A percentile compares a stretch with the other conserved stretches of the same genome.
Conservation (phyloP, 2,329 filamentous ascomycete species). For the Ophiostoma quercus region DNA sequence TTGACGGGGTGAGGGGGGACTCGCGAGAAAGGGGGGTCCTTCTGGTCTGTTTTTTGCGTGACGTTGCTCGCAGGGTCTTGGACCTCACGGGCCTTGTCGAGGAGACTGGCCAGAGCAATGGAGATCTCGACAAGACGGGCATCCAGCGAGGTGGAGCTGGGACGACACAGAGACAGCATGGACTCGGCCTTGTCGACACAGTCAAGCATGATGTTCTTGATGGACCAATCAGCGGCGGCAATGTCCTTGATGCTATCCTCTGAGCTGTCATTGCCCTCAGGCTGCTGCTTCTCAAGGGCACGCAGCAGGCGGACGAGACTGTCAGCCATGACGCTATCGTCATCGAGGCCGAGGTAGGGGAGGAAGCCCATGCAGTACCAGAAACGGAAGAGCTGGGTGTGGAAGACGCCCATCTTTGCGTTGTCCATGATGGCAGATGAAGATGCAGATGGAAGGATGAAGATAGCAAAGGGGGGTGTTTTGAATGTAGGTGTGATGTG, state of each 20-base stretch:
- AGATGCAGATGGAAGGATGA: not conserved
- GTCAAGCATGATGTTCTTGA: conserved; percentile 25
- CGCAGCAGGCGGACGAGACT: conserved; percentile 20
- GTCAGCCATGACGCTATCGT: conserved; percentile 11
- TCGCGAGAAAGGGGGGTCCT: not conserved
- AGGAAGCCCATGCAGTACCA: conserved; percentile 25
- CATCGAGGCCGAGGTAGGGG: conserved; percentile 20
- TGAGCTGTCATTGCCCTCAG: not conserved
- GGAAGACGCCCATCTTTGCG: conserved; percentile 17
- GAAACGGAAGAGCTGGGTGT: conserved; percentile 24
- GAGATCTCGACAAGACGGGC: conserved; percentile 23
- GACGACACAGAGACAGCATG: conserved; percentile 12
- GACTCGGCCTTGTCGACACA: conserved; percentile 23
- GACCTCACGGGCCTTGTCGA: not conserved
- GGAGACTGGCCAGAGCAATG: conserved; percentile 18
- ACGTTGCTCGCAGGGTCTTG: not conserved
- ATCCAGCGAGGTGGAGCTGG: conserved; percentile 16
- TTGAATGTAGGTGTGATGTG: not conserved
- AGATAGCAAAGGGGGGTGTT: not conserved
- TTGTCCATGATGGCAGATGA: conserved; percentile 14
- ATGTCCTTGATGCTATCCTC: conserved; percentile 9
- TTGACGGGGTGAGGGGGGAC: not conserved
- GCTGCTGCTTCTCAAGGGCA: conserved; percentile 18
- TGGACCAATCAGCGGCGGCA: conserved; percentile 19
- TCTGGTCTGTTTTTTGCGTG: not conserved